These are phyloP conservation scores for Tephrocybe sp. DNA, from an alignment of 768 basidiomycete species.

Conservation along the genomic window DNA sequence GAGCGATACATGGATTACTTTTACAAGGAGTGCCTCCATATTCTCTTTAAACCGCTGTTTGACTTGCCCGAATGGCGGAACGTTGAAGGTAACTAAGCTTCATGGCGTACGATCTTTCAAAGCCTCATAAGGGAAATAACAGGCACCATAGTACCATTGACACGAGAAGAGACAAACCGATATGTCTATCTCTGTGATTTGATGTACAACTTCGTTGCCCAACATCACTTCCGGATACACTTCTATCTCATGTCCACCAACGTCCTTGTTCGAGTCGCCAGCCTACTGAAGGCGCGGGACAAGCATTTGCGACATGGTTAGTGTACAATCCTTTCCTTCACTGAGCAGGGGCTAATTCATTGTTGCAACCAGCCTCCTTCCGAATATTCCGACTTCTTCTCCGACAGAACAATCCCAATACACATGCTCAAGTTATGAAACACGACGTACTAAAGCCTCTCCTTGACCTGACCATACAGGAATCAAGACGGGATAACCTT, in stretches of 20 bases:
- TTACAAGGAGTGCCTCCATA: conserved; percentile 78
- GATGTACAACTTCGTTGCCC: conserved; percentile 80
- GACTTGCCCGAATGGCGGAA: conserved; percentile 66
- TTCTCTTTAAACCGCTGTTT: conserved; percentile 76
- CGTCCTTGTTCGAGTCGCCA: conserved; percentile 70
- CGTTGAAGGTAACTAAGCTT: conserved; percentile 25
- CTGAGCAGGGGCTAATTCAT: conserved; percentile 8
- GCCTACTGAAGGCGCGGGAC: conserved; percentile 76
- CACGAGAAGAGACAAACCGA: conserved; percentile 78
- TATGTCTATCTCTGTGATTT: conserved; percentile 89
- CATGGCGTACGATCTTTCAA: not conserved
- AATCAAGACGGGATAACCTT: conserved; percentile 86
- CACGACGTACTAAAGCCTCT: conserved; percentile 82
- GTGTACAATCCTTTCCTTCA: conserved; percentile 24
- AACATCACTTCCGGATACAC: conserved; percentile 90
- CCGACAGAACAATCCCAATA: conserved; percentile 75
- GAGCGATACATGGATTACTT: conserved; percentile 94
- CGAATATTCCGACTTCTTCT: conserved; percentile 88
- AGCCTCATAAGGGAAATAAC: conserved; percentile 6
- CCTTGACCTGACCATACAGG: conserved; percentile 77
- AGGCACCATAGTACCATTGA: conserved; percentile 55
- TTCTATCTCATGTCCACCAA: conserved; percentile 84
- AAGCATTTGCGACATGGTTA: conserved; percentile 91
- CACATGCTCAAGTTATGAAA: conserved; percentile 75
- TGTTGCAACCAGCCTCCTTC: conserved; percentile 65